Evolutionary conservation across 176 grass and related monocot species (phyloP), one percentile per base, ranked within the genome.

Genomic region (Eremochloa ophiuroides): DNA sequence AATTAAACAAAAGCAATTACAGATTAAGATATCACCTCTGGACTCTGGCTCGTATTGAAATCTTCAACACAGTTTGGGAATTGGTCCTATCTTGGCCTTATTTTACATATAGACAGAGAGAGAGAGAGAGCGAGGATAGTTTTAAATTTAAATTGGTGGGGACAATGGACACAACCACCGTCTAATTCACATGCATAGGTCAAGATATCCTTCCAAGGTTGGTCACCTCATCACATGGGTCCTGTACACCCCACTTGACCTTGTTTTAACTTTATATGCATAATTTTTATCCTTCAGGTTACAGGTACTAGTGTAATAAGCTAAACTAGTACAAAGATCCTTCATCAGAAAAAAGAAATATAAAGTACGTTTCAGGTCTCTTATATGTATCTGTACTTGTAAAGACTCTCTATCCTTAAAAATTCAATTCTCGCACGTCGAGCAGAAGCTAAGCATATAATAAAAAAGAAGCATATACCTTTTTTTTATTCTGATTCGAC

Each of bases 211-310:
- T 65, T 83, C 39, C 38, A 44, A 44, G 56, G 66, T 28, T 83
- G 74, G 35, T 73, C 58, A 78, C 46, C 86, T 83, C 58, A 73
- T 79, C 80, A 83, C 80, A 88, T 88, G 5, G 79, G 41, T 59
- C 10, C 46, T 79, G 74, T 44, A 73, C 60, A 80, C 30, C 63
- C 58, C n/a, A 46, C 44, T 73, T 79, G 29, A 56, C 34, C 34
- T 73, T 37, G 34, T 56, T 56, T 29, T 74, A 48, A 35, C 3
- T 42, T 13, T 83, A 20, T 34, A 16, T 51, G 33, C 10, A 12
- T n/a, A 31, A 38, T 53, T 68, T 58, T 14, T 74, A 16, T 67
- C 78, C 26, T 72, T 58, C 28, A 60, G 59, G 22, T 67, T 74
- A 43, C 13, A 60, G 25, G 42, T 26, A 62, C 1, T 5, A 60